These are phyloP conservation scores for Aspergillus tubingensis DNA, from an alignment of 2,329 filamentous ascomycete genomes.

Conservation along the genomic window DNA sequence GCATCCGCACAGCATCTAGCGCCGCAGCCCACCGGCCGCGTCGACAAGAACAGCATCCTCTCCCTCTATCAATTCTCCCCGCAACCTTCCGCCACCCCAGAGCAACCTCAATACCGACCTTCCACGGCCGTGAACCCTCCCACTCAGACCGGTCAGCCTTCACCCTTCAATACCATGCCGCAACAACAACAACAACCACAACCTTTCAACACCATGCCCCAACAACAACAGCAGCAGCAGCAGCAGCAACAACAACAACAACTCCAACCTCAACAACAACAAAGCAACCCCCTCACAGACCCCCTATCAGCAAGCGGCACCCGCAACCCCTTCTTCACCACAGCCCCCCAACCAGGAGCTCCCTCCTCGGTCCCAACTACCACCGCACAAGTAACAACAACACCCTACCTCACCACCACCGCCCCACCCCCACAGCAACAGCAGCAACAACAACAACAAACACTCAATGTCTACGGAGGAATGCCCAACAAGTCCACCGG, in stretches of 20 bases:
- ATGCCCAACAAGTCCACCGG: constrained; percentile 18
- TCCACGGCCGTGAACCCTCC: constrained; percentile 23
- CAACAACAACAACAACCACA: constrained; percentile 9
- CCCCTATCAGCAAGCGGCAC: constrained; percentile 21
- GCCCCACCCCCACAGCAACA: background rate
- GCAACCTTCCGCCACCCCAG: constrained; percentile 36
- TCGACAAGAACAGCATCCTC: constrained; percentile 51
- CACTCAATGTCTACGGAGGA: constrained; percentile 3
- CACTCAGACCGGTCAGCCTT: constrained; percentile 20
- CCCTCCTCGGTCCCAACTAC: constrained; percentile 3
- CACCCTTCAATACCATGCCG: constrained; percentile 18
- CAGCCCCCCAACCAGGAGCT: constrained; percentile 4
- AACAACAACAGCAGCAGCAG: constrained; percentile 6
- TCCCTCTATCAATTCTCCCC: constrained; percentile 50
- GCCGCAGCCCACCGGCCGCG: constrained; percentile 44
- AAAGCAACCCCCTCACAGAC: constrained; percentile 18
- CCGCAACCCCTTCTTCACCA: constrained; percentile 30
- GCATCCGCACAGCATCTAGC: constrained; percentile 32
- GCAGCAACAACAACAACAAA: background rate
- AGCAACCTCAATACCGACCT: constrained; percentile 34
- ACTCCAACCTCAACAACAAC: constrained; percentile 1
- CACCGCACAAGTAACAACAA: constrained; percentile 5
- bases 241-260: constrained; percentile 10
- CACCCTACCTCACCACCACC: background rate
- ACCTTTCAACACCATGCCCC: background rate